Conservation (phyloP, 2,329 filamentous ascomycete species). For the Sporothrix luriei region DNA sequence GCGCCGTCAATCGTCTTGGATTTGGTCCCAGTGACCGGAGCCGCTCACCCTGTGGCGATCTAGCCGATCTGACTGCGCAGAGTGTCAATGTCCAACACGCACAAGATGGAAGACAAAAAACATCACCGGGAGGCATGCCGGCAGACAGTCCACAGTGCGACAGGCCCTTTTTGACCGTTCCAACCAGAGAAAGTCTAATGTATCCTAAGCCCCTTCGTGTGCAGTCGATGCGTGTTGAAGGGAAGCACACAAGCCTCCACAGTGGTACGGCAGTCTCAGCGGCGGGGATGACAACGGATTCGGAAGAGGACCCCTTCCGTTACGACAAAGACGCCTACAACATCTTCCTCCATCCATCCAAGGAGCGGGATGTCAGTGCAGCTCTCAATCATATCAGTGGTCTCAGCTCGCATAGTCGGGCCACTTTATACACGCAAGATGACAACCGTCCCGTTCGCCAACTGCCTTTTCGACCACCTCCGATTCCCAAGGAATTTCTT, state of each 20-base stretch:
- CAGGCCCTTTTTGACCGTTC: slow-evolving; percentile 9
- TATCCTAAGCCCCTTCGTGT: slow-evolving; percentile 36
- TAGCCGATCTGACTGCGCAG: not conserved
- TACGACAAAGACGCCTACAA: slow-evolving; percentile 50
- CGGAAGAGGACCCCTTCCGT: slow-evolving; percentile 50
- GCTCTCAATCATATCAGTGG: slow-evolving; percentile 44
- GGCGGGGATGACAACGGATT: slow-evolving; percentile 41
- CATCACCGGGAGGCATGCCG: not conserved
- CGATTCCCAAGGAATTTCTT: slow-evolving; percentile 32
- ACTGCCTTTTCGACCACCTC: slow-evolving; percentile 33
- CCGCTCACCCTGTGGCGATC: not conserved
- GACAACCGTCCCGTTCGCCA: slow-evolving; percentile 39
- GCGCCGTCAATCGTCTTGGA: slow-evolving; percentile 26
- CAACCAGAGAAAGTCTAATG: slow-evolving; percentile 31
- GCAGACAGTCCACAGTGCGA: not conserved
- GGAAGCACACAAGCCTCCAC: slow-evolving; percentile 32
- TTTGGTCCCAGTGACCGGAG: slow-evolving; percentile 1
- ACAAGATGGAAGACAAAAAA: not conserved
- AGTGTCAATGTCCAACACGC: not conserved
- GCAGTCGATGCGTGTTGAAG: slow-evolving; percentile 31
- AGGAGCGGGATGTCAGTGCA: slow-evolving; percentile 50
- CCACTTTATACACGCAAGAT: slow-evolving; percentile 37
- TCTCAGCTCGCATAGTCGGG: slow-evolving; percentile 38
- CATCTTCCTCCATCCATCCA: slow-evolving; percentile 45
- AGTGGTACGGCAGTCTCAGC: slow-evolving; percentile 40